Base-by-base conservation (phyloP, 164 flowering plant species). In the Umbilicus rupestris region DNA sequence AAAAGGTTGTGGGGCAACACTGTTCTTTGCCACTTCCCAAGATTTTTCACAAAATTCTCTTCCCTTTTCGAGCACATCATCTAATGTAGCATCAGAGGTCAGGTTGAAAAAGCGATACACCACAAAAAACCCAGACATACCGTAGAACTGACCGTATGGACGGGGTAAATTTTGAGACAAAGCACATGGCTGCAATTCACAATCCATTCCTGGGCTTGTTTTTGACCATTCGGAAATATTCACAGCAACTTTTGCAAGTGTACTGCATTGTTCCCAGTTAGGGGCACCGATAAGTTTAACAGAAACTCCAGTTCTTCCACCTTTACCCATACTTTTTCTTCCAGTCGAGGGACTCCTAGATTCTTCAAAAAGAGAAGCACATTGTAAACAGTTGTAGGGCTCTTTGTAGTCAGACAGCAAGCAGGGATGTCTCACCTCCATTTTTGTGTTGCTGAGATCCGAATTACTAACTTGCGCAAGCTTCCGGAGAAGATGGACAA, bases 91-190 rank as follows among this genome's bases (percentile, higher is more conserved):
- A 68, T 88, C 89, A 26, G 86, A 62, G 29, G 82, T 81, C 78
- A 94, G 75, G 69, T 91, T 94, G 67, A 94, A 94, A 77, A 94
- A 94, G 49, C 84, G 82, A 77, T 84, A 94, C 41, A 94, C 99
- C 63, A 94, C 99, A 78, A 73, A 91, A 72, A 94, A 94, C 3
- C 99, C 99, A 70, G 97, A 91, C 81, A 94, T 90, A 1, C 88
- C 97, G 78, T 82, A 87, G 52, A 94, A 94, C 58, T 86, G 78
- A 29, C 97, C 97, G 60, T 65, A 72, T 5, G 99, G 99, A 28
- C 75, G 89, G 46, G 96, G 94, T 33, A 82, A 72, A 68, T 70
- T 75, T 41, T 79, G 78, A 22, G 73, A 31, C 65, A 89, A 85
- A 29, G 99, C 99, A 80, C 97, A 94, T 57, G 99, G 97, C 71